These are phyloP conservation scores for Colletotrichum sp. DNA, from an alignment of 2,329 filamentous ascomycete genomes.

Conservation along the genomic window DNA sequence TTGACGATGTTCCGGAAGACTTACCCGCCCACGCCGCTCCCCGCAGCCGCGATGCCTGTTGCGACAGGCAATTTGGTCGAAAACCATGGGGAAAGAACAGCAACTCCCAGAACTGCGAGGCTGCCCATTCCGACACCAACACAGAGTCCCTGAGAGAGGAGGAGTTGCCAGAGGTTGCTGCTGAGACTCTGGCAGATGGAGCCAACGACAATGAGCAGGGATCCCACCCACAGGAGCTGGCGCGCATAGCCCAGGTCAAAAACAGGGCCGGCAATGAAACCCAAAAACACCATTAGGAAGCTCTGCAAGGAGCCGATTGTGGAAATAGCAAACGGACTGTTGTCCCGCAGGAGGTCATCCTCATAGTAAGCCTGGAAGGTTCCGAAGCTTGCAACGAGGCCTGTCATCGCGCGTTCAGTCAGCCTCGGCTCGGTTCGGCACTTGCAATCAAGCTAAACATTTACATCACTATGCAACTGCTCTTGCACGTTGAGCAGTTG, in stretches of 20 bases:
- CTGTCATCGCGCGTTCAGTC: constrained; percentile 28
- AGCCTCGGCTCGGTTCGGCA: not conserved
- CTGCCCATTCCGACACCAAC: constrained; percentile 49
- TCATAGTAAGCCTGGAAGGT: constrained; percentile 59
- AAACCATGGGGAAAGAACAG: constrained; percentile 39
- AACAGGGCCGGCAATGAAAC: constrained; percentile 47
- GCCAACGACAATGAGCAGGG: constrained; percentile 48
- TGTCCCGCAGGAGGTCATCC: constrained; percentile 27
- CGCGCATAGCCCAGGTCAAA: constrained; percentile 53
- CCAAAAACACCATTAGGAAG: constrained; percentile 47
- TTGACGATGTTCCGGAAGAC: constrained; percentile 40
- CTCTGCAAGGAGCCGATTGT: constrained; percentile 53
- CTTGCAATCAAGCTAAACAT: not conserved
- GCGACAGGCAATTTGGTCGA: constrained; percentile 30
- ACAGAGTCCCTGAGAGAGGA: constrained; percentile 50
- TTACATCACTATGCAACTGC: not conserved
- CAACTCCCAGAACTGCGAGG: constrained; percentile 40
- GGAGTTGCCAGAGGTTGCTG: constrained; percentile 51
- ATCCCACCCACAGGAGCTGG: constrained; percentile 41
- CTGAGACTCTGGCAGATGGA: constrained; percentile 50
- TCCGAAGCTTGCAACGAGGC: constrained; percentile 47
- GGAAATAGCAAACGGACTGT: constrained; percentile 33
- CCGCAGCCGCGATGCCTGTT: constrained; percentile 36
- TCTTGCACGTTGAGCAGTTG: not conserved
- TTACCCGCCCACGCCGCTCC: constrained; percentile 31